These are phyloP conservation scores for Penicillium sp. DNA, from an alignment of 2,329 filamentous ascomycete species.

Conservation along the genomic window DNA sequence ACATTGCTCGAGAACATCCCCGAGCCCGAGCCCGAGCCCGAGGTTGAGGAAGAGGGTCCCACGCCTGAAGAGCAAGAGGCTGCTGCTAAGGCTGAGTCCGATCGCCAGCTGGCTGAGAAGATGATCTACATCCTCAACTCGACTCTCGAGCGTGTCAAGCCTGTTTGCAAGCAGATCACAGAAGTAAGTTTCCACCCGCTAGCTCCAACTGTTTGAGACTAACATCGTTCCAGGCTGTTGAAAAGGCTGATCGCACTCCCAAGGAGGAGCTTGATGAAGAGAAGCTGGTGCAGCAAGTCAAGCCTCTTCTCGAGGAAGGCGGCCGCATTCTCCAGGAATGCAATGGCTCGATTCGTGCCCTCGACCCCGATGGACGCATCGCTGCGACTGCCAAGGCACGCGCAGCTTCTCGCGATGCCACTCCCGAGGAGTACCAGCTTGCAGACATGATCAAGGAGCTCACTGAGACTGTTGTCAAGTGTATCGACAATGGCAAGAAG, in stretches of 20 bases:
- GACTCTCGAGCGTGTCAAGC: constrained; percentile 79
- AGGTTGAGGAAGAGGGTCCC: constrained; percentile 41
- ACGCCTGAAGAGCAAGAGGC: constrained; percentile 53
- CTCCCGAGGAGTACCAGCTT: constrained; percentile 79
- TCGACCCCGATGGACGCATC: constrained; percentile 87
- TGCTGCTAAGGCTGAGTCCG: constrained; percentile 63
- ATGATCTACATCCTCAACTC: constrained; percentile 73
- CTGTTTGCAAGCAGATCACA: constrained; percentile 82
- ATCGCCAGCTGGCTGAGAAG: constrained; percentile 74
- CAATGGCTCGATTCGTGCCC: constrained; percentile 81
- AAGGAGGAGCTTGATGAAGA: constrained; percentile 91
- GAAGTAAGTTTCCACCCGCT: constrained; percentile 56
- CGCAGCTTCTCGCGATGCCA: constrained; percentile 71
- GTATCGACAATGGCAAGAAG: constrained; percentile 84
- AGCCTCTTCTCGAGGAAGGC: constrained; percentile 85
- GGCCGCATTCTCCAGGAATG: constrained; percentile 79
- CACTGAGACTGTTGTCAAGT: constrained; percentile 75
- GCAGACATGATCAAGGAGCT: constrained; percentile 84
- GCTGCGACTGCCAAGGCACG: constrained; percentile 82
- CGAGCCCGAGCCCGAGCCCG: constrained; percentile 46
- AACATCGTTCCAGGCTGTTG: constrained; percentile 61
- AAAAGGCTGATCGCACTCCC: constrained; percentile 75
- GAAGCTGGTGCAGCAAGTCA: constrained; percentile 80
- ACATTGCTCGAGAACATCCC: constrained; percentile 63
- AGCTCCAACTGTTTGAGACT: neutral